A percentile compares a stretch with the other conserved stretches of the same genome.
phyloP scores from a whole-genome alignment of 306 rosid species.

The Ormosia semicastrata region DNA sequence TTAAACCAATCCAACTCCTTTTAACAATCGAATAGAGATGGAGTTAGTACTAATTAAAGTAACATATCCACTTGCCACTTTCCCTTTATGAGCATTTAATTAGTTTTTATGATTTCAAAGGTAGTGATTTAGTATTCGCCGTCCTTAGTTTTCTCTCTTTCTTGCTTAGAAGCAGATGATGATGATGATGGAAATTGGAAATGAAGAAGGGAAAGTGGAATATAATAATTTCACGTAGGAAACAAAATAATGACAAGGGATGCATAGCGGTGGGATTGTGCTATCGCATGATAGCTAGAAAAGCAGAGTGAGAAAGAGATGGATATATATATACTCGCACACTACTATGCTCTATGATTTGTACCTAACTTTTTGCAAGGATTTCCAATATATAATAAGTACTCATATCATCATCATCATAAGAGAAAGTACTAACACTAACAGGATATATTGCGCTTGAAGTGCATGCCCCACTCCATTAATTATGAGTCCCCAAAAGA shows the following conservation, averaged over 20 bases:
- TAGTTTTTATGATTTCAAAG: background rate
- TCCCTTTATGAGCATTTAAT: background rate
- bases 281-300: background rate
- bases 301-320: background rate
- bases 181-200: background rate
- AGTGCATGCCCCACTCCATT: conserved; percentile 26
- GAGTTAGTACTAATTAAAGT: background rate
- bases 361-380: conserved; percentile 30
- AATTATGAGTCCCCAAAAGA: background rate
- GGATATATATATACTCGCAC: background rate
- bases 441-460: background rate
- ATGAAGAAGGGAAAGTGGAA: background rate
- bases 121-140: background rate
- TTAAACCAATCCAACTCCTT: background rate
- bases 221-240: background rate
- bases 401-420: conserved; percentile 11
- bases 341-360: background rate
- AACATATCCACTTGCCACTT: conserved; percentile 9
- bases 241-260: conserved; percentile 19
- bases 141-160: background rate
- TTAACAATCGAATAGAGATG: background rate
- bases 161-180: background rate
- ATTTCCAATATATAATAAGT: conserved; percentile 31
- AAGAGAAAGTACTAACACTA: background rate
- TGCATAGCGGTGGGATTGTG: background rate